Percentiles rank a stretch among this genome's conserved stretches.
Conservation (phyloP, 2,329 filamentous ascomycete genomes). For the Venturia nashicola region DNA sequence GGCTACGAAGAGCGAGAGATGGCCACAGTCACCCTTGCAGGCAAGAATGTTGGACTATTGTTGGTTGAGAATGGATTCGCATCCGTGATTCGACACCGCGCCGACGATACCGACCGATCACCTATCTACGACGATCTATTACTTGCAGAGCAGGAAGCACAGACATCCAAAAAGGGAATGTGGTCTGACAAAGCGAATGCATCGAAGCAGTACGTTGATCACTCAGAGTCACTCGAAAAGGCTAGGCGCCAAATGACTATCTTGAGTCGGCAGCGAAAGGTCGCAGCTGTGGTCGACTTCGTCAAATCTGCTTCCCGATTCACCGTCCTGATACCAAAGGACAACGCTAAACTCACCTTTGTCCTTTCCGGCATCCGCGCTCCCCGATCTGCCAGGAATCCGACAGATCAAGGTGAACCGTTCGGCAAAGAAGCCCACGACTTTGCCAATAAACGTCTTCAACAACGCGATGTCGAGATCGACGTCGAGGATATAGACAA, state of each 20-base stretch:
- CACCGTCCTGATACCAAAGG: constrained; percentile 79
- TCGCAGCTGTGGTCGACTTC: constrained; percentile 90
- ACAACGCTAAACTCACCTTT: constrained; percentile 88
- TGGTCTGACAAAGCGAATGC: constrained; percentile 86
- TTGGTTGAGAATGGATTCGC: constrained; percentile 90
- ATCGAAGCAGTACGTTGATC: constrained; percentile 71
- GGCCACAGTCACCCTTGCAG: constrained; percentile 70
- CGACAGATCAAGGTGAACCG: constrained; percentile 74
- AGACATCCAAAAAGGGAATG: constrained; percentile 83
- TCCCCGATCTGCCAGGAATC: constrained; percentile 71
- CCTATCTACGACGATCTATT: constrained; percentile 87
- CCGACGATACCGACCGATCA: constrained; percentile 87
- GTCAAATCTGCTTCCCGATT: constrained; percentile 96
- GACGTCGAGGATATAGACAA: constrained; percentile 94
- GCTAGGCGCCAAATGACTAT: constrained; percentile 87
- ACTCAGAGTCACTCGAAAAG: constrained; percentile 86
- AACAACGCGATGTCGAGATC: constrained; percentile 92
- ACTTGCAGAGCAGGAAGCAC: constrained; percentile 66
- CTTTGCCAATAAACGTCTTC: constrained; percentile 73
- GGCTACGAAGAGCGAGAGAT: constrained; percentile 93
- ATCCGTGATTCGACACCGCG: constrained; percentile 86
- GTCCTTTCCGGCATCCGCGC: constrained; percentile 88
- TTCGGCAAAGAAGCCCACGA: constrained; percentile 93
- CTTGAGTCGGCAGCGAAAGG: constrained; percentile 79
- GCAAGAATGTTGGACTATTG: constrained; percentile 73